phyloP scores from a whole-genome alignment of 2,329 filamentous ascomycete genomes.

The Pseudogymnoascus sp. region DNA sequence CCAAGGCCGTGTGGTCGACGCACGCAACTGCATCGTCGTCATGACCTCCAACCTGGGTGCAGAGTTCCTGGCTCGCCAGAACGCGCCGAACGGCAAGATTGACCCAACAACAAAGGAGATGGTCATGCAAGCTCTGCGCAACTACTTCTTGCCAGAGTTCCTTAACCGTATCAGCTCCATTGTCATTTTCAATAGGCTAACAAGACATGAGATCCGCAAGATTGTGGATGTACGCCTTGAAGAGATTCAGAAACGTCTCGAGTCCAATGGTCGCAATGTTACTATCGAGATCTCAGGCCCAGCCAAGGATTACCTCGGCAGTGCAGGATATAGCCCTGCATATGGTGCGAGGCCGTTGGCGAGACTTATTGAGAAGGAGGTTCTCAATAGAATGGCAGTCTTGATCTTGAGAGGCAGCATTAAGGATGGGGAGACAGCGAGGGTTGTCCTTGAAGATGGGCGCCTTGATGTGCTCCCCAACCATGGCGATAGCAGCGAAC shows the following conservation, averaged over 20 bases:
- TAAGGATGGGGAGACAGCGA: conserved; percentile 74
- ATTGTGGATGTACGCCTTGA: conserved; percentile 84
- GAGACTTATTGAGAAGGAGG: conserved; percentile 91
- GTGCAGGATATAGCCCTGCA: conserved; percentile 85
- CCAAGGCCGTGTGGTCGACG: conserved; percentile 89
- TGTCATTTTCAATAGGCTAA: conserved; percentile 97
- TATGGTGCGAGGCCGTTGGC: conserved; percentile 87
- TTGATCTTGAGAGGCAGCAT: conserved; percentile 81
- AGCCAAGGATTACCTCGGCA: conserved; percentile 88
- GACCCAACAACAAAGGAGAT: conserved; percentile 78
- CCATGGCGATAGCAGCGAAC: conserved; percentile 65
- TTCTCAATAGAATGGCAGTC: conserved; percentile 86
- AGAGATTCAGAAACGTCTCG: conserved; percentile 89
- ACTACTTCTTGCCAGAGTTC: conserved; percentile 97
- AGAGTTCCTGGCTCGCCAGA: conserved; percentile 78
- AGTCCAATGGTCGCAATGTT: conserved; percentile 76
- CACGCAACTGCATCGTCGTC: conserved; percentile 96
- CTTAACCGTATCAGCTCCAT: conserved; percentile 93
- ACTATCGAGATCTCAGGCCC: conserved; percentile 71
- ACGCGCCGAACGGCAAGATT: conserved; percentile 71
- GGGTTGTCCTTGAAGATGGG: conserved; percentile 69
- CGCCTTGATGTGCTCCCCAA: conserved; percentile 78
- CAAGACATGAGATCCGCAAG: conserved; percentile 78
- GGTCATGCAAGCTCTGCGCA: conserved; percentile 82
- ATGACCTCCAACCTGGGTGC: conserved; percentile 98